A percentile compares a stretch with the other conserved stretches of the same genome.
phyloP scores from a whole-genome alignment of 2,329 filamentous ascomycete genomes.

The Cercospora canescens region DNA sequence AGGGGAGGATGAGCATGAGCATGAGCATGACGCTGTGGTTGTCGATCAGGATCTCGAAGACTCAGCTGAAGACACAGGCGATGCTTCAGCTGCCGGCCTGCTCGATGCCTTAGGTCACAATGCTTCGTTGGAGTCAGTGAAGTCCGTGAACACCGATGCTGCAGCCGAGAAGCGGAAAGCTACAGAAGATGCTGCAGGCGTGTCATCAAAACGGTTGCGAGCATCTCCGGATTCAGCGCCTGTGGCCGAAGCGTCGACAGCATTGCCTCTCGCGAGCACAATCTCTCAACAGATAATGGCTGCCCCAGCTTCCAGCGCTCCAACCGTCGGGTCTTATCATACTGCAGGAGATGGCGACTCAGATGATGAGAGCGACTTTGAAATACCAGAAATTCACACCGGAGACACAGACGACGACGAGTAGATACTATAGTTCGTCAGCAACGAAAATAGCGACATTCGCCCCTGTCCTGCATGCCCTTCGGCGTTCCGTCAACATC shows the following conservation, averaged over 20 bases:
- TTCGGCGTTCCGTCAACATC: neutral
- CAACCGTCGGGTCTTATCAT: slow-evolving; percentile 15
- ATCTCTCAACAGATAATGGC: neutral
- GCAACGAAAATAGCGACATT: neutral
- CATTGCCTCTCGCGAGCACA: neutral
- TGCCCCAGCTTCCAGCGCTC: slow-evolving; percentile 6
- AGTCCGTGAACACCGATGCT: slow-evolving; percentile 5
- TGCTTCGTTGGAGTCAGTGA: slow-evolving; percentile 4
- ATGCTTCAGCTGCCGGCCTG: slow-evolving; percentile 4
- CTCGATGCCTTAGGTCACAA: slow-evolving; percentile 15
- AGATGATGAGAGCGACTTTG: slow-evolving; percentile 38
- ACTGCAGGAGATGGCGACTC: slow-evolving; percentile 11
- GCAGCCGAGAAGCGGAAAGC: slow-evolving; percentile 13
- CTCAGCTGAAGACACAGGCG: neutral
- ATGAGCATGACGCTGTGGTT: slow-evolving; percentile 11
- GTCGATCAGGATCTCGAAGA: slow-evolving; percentile 8
- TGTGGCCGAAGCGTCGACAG: neutral
- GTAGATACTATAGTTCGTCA: neutral
- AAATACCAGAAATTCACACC: slow-evolving; percentile 32
- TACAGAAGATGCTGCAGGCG: slow-evolving; percentile 3
- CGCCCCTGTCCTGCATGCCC: too few species aligned
- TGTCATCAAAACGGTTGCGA: slow-evolving; percentile 24
- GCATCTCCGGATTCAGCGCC: slow-evolving; percentile 19
- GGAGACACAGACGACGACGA: slow-evolving; percentile 8
- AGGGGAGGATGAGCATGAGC: slow-evolving; percentile 14